phyloP scores from a whole-genome alignment of 164 flowering plant species.

The Macadamia integrifolia region DNA sequence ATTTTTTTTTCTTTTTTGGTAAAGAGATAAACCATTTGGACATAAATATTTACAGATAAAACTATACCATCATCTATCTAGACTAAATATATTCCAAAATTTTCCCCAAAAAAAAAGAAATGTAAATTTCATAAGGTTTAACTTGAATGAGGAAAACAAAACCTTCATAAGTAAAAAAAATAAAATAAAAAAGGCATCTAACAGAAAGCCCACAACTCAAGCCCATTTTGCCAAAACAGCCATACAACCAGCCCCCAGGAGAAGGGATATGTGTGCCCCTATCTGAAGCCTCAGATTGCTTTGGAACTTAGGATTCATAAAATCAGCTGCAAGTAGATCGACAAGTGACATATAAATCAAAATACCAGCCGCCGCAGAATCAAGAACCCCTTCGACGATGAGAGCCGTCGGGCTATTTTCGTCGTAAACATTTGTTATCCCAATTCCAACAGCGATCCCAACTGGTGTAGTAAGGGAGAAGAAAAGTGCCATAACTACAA shows the following conservation, averaged over 20 bases:
- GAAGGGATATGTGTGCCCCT: neutral
- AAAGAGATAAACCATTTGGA: no score
- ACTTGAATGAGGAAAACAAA: no score
- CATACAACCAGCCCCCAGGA: neutral
- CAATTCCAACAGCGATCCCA: constrained; percentile 17
- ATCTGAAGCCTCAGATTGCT: constrained; percentile 2
- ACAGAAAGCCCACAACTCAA: neutral
- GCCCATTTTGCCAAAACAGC: neutral
- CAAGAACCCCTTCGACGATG: constrained; percentile 7
- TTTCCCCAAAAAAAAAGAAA: no score
- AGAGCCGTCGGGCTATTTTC: constrained; percentile 13
- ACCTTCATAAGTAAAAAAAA: no score
- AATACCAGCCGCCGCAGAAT: constrained; percentile 6
- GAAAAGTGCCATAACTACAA: neutral
- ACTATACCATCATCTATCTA: no score
- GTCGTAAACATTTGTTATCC: constrained; percentile 8
- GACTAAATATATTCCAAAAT: no score
- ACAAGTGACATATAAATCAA: constrained; percentile 9
- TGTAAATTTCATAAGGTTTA: no score
- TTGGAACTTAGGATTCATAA: constrained; percentile 5
- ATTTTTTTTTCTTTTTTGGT: no score
- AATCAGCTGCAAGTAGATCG: constrained; percentile 9
- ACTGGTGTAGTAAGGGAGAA: constrained; percentile 4
- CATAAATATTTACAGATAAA: no score
- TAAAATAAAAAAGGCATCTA: no score